phyloP scores from a whole-genome alignment of 2,329 filamentous ascomycete species.

The Colletotrichum lindemuthianum region DNA sequence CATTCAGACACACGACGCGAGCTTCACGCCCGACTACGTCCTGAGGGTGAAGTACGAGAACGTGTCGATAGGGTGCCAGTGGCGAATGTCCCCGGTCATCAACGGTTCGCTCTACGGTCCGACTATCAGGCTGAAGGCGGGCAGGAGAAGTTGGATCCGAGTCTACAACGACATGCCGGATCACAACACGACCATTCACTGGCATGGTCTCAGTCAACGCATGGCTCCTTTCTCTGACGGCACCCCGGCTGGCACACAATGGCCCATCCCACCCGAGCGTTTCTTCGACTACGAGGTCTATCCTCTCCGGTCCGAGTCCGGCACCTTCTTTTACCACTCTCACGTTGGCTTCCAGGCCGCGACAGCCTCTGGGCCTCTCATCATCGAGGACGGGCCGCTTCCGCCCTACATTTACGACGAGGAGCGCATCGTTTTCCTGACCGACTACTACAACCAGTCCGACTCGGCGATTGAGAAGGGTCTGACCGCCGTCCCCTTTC shows the following conservation, averaged over 20 bases:
- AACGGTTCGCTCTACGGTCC: slow-evolving; percentile 66
- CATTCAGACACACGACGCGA: slow-evolving; percentile 13
- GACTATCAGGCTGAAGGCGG: slow-evolving; percentile 56
- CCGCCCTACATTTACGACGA: slow-evolving; percentile 70
- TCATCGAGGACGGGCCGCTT: slow-evolving; percentile 61
- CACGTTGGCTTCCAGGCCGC: slow-evolving; percentile 72
- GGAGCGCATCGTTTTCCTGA: slow-evolving; percentile 64
- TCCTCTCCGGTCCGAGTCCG: slow-evolving; percentile 61
- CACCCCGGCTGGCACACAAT: slow-evolving; percentile 68
- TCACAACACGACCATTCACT: slow-evolving; percentile 69
- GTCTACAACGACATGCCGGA: slow-evolving; percentile 66
- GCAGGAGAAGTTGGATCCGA: slow-evolving; percentile 63
- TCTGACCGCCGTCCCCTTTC: slow-evolving; percentile 59
- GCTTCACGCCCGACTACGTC: slow-evolving; percentile 24
- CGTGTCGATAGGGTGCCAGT: slow-evolving; percentile 57
- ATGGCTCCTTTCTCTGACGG: slow-evolving; percentile 73
- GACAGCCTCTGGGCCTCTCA: slow-evolving; percentile 65
- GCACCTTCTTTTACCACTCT: slow-evolving; percentile 76
- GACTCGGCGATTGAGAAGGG: slow-evolving; percentile 63
- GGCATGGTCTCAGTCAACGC: slow-evolving; percentile 71
- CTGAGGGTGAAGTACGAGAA: slow-evolving; percentile 41
- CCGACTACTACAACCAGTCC: slow-evolving; percentile 66
- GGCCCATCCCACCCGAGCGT: slow-evolving; percentile 69
- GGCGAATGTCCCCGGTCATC: slow-evolving; percentile 57
- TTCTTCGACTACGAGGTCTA: slow-evolving; percentile 76